Percentiles rank a stretch among this genome's conserved stretches.
phyloP scores from a whole-genome alignment of 1,284 basidiomycete genomes.

The Golubevia pallescens region DNA sequence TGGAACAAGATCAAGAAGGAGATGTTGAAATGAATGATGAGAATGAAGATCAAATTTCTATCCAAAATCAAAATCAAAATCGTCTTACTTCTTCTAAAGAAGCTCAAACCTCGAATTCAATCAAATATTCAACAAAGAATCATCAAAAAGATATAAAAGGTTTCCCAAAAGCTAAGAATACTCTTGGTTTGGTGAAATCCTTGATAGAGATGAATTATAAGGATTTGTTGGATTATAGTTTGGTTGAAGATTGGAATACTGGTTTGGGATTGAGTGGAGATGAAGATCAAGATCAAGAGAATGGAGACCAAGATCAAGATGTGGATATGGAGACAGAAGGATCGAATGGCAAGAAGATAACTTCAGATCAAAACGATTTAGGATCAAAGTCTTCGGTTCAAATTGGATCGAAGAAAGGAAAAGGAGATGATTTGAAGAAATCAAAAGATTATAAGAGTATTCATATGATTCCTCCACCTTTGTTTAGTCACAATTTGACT shows the following conservation, averaged over 20 bases:
- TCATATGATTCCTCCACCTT: slow-evolving; percentile 45
- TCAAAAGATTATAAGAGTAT: not conserved
- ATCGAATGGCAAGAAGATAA: not conserved
- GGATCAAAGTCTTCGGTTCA: not conserved
- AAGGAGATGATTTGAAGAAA: slow-evolving; percentile 13
- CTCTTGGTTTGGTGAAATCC: not conserved
- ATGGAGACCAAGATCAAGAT: not conserved
- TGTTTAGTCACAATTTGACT: slow-evolving; percentile 43
- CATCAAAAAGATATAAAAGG: not conserved
- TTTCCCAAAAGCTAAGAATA: not conserved
- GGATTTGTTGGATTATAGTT: not conserved
- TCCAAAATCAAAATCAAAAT: not conserved
- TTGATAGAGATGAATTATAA: not conserved
- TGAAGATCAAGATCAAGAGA: not conserved
- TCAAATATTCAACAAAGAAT: not conserved
- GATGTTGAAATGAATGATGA: not conserved
- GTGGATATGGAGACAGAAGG: not conserved
- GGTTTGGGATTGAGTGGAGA: not conserved
- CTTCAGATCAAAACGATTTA: not conserved
- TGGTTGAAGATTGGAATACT: not conserved
- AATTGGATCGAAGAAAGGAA: slow-evolving; percentile 28
- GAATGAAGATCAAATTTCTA: not conserved
- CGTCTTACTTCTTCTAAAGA: not conserved
- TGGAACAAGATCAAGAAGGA: not conserved
- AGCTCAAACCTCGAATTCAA: not conserved